Evolutionary conservation across 2,329 filamentous ascomycete genomes (phyloP).

Genomic region (Talaromyces sp.): DNA sequence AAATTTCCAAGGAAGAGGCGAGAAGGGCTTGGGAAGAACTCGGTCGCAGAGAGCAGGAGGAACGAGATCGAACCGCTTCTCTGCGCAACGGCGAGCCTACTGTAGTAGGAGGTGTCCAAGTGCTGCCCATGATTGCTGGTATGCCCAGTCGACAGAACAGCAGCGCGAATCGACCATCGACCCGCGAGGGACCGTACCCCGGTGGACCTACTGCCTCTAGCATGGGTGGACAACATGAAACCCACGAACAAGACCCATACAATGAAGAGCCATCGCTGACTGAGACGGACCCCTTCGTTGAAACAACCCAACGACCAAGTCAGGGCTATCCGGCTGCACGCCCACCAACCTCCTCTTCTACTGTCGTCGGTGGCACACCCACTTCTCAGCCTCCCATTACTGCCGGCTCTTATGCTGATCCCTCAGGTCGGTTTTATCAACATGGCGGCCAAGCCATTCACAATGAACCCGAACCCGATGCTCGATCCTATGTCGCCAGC

Average conservation of each 20-base stretch:
- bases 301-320: slow-evolving; percentile 29
- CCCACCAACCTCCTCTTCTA: slow-evolving; percentile 30
- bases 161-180: slow-evolving; percentile 43
- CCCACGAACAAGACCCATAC: slow-evolving; percentile 45
- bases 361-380: slow-evolving; percentile 26
- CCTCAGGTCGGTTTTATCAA: slow-evolving; percentile 37
- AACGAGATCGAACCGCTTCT: slow-evolving; percentile 80
- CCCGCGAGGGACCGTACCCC: slow-evolving; percentile 45
- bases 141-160: slow-evolving; percentile 56
- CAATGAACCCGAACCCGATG: slow-evolving; percentile 43
- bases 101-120: slow-evolving; percentile 86
- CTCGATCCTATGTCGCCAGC: slow-evolving; percentile 49
- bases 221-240: slow-evolving; percentile 29
- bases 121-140: slow-evolving; percentile 84
- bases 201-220: slow-evolving; percentile 32
- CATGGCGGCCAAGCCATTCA: slow-evolving; percentile 36
- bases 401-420: slow-evolving; percentile 20
- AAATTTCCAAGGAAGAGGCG: slow-evolving; percentile 94
- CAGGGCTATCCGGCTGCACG: slow-evolving; percentile 35
- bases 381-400: slow-evolving; percentile 21
- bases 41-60: slow-evolving; percentile 86
- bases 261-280: slow-evolving; percentile 55
- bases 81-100: slow-evolving; percentile 84
- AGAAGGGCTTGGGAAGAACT: slow-evolving; percentile 96
- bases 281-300: slow-evolving; percentile 62